phyloP scores from a whole-genome alignment of 148 eudicot species.

The Vaccinium macrocarpon region DNA sequence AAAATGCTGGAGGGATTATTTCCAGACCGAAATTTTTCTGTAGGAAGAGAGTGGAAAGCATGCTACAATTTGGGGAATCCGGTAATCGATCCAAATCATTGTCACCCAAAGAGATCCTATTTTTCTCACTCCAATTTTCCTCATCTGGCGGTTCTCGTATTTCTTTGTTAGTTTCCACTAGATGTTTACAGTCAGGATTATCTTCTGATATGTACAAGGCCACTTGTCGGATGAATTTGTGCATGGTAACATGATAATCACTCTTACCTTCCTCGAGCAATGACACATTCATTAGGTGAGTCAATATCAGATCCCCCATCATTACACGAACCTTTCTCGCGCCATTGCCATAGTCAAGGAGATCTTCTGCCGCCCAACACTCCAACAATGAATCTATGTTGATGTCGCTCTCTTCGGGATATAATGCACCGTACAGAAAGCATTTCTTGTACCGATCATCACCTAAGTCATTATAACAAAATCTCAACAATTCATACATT shows the following conservation, averaged over 20 bases:
- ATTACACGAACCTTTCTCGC: not conserved
- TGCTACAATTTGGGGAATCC: not conserved
- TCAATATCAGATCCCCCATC: not conserved
- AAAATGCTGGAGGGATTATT: constrained; percentile 7
- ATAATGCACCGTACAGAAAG: constrained; percentile 23
- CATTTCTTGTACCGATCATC: constrained; percentile 2
- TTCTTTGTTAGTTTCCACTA: constrained; percentile 13
- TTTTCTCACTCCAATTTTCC: constrained; percentile 9
- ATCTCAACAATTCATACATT: constrained; percentile 14
- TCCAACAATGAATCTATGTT: constrained; percentile 3
- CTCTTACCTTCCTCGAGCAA: constrained; percentile 21
- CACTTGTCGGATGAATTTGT: constrained; percentile 13
- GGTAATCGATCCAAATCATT: constrained; percentile 14
- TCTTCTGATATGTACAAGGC: constrained; percentile 11
- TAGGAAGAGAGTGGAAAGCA: constrained; percentile 23
- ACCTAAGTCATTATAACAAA: constrained; percentile 14
- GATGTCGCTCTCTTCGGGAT: constrained; percentile 19
- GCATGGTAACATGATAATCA: constrained; percentile 14
- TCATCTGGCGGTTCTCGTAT: not conserved
- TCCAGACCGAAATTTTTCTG: not conserved
- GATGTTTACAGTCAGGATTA: not conserved
- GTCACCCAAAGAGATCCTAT: constrained; percentile 20
- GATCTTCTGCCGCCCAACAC: constrained; percentile 18
- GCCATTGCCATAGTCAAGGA: not conserved
- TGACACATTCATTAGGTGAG: constrained; percentile 8